Conservation (phyloP, 1,284 basidiomycete genomes). For the Pholiota adiposa region DNA sequence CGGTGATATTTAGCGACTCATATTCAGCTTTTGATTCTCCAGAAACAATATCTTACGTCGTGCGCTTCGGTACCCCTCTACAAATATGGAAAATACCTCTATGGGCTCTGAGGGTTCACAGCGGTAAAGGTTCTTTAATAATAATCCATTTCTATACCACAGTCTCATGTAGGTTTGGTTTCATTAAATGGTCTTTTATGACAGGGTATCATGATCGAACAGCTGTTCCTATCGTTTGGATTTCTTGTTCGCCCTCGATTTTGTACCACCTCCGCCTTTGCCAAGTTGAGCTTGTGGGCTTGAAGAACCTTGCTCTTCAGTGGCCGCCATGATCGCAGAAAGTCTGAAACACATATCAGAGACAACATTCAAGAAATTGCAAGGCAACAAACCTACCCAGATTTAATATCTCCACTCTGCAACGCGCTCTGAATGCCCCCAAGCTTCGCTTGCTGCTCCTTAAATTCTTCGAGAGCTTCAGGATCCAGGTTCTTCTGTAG, state of each 20-base stretch:
- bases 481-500: constrained; percentile 80
- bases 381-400: constrained; percentile 44
- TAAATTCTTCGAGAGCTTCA: constrained; percentile 73
- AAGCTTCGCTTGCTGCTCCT: constrained; percentile 68
- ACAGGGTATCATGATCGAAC: constrained; percentile 4
- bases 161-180: too few relatives aligned
- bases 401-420: constrained; percentile 59
- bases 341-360: constrained; percentile 35
- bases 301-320: constrained; percentile 22
- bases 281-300: constrained; percentile 7
- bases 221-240: constrained; percentile 24
- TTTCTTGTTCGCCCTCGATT: constrained; percentile 26
- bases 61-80: constrained; percentile 53
- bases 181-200: neutral
- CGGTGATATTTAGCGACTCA: constrained; percentile 4
- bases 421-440: constrained; percentile 60
- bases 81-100: neutral
- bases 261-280: constrained; percentile 22
- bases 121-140: neutral
- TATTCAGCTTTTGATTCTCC: constrained; percentile 8
- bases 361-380: neutral
- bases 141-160: too few relatives aligned
- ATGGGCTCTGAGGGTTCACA: constrained; percentile 2
- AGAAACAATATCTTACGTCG: constrained; percentile 65
- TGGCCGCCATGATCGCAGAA: constrained; percentile 39